Conservation (phyloP, 208 protist genomes). For the Leptomonas pyrrhocoris region DNA sequence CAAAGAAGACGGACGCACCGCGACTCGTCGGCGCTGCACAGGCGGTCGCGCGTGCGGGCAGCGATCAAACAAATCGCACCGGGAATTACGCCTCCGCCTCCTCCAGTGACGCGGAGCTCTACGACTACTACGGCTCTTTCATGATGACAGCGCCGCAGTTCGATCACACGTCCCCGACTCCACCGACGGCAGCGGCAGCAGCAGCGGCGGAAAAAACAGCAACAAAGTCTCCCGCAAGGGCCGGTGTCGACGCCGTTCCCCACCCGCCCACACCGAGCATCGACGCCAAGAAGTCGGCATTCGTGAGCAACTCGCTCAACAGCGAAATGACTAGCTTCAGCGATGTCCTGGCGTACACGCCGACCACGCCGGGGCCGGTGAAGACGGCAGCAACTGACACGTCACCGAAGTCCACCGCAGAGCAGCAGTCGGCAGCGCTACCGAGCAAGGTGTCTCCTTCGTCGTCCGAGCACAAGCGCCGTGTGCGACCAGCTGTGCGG, state of each 20-base stretch:
- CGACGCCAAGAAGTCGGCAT: neutral
- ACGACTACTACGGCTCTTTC: slow-evolving; percentile 25
- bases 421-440: neutral
- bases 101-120: slow-evolving; percentile 6
- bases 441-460: neutral
- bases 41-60: neutral
- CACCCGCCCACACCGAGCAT: neutral
- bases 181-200: neutral
- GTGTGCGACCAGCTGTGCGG: slow-evolving; percentile 6
- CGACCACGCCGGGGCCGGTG: neutral
- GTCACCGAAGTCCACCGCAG: neutral
- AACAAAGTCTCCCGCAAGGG: neutral
- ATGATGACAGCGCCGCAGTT: slow-evolving; percentile 19
- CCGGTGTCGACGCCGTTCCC: neutral
- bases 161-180: neutral
- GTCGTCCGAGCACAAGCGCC: neutral
- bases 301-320: neutral
- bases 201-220: neutral
- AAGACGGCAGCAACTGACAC: neutral
- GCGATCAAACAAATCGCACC: neutral
- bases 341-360: neutral
- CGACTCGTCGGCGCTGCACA: neutral
- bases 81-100: slow-evolving; percentile 5
- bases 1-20: neutral
- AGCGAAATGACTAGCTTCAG: neutral